These are phyloP conservation scores for Lophium mytilinum DNA, from an alignment of 495 filamentous ascomycete genomes.

Conservation along the genomic window DNA sequence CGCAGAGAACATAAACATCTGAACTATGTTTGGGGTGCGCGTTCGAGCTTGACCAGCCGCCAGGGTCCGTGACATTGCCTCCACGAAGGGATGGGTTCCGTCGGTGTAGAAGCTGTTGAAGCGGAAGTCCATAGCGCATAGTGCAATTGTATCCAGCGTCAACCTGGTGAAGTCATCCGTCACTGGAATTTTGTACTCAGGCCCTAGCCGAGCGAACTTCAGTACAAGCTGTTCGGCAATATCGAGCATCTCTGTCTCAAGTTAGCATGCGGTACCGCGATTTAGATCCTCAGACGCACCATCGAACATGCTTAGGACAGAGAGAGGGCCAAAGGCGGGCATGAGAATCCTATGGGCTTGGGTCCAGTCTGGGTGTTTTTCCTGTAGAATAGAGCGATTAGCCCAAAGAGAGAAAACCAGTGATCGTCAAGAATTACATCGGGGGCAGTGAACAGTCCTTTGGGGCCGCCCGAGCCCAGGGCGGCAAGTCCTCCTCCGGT, in stretches of 20 bases:
- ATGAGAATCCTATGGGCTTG: conserved; percentile 61
- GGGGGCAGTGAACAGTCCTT: conserved; percentile 2
- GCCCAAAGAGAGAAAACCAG: too few relatives aligned
- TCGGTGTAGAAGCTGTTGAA: conserved; percentile 71
- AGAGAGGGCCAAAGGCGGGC: conserved; percentile 65
- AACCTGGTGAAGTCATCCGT: conserved; percentile 70
- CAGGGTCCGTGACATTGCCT: conserved; percentile 55
- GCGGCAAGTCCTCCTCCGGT: background rate
- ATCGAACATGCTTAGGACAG: conserved; percentile 43
- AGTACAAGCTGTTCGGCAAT: conserved; percentile 60
- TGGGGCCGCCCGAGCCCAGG: background rate
- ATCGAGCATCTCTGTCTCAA: conserved; percentile 57
- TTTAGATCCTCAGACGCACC: conserved; percentile 4
- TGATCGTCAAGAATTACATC: background rate
- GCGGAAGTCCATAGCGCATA: conserved; percentile 64
- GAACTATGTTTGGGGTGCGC: conserved; percentile 44
- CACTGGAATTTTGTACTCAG: conserved; percentile 46
- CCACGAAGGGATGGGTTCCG: conserved; percentile 44
- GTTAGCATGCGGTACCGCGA: background rate
- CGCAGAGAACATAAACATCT: conserved; percentile 40
- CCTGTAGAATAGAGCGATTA: conserved; percentile 20
- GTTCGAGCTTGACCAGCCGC: conserved; percentile 45
- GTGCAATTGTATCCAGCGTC: conserved; percentile 62
- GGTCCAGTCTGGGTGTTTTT: conserved; percentile 55
- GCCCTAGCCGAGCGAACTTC: conserved; percentile 65